Evolutionary conservation across 306 rosid species (phyloP).

Genomic region (Acacia acuminata): DNA sequence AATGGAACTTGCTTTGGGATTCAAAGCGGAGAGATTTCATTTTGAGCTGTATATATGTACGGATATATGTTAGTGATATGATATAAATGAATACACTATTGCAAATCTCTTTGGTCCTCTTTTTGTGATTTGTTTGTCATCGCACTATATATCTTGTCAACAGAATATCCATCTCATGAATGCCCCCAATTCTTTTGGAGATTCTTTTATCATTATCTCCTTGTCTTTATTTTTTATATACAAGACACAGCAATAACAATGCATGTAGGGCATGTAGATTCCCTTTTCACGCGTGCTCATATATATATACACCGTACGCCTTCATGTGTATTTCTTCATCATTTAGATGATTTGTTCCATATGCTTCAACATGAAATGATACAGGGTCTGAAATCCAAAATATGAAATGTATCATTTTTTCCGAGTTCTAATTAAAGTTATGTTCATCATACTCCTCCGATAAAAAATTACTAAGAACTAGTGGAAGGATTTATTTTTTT

Average conservation of each 20-base stretch:
- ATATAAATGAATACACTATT: not conserved
- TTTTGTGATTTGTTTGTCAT: slow-evolving; percentile 33
- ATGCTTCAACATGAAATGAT: not conserved
- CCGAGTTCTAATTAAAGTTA: not conserved
- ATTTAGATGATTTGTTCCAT: not conserved
- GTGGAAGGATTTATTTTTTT: too few relatives aligned
- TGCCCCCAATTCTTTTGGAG: slow-evolving; percentile 40
- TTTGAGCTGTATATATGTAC: not conserved
- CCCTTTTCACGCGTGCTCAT: slow-evolving; percentile 27
- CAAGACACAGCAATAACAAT: not conserved
- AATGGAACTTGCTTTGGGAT: not conserved
- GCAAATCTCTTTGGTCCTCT: not conserved
- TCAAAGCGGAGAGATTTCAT: not conserved
- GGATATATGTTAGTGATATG: not conserved
- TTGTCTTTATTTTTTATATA: not conserved
- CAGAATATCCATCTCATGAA: slow-evolving; percentile 18
- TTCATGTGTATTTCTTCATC: not conserved
- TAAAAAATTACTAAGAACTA: too few relatives aligned
- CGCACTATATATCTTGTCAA: slow-evolving; percentile 21
- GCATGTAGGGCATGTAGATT: slow-evolving; percentile 1
- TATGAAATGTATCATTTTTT: not conserved
- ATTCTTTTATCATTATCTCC: slow-evolving; percentile 29
- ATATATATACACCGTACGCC: not conserved
- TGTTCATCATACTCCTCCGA: not conserved
- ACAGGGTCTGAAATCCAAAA: too few relatives aligned